Evolutionary conservation across 257 asterid species (phyloP), one percentile per base, ranked within the genome.

Genomic region (Lithospermum erythrorhizon): DNA sequence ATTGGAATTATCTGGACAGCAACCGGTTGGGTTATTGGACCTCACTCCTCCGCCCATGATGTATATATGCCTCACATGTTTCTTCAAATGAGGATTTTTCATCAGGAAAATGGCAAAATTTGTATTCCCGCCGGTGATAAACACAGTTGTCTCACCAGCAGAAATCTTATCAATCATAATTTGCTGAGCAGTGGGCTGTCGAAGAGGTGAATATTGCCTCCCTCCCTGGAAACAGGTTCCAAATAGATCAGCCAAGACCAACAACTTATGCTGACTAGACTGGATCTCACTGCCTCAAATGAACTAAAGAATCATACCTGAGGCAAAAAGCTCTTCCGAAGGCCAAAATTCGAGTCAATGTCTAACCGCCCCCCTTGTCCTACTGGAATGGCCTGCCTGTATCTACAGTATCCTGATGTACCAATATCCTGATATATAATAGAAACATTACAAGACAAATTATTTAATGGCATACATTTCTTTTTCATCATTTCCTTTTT

Each of bases 11-110:
- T 64, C 59, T 0, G 90, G 90, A 55, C 94, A 86, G 66, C 95
- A 86, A 22, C 94, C 90, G 4, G 90, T 83, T 6, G 90, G 94
- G 68, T 86, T 86, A 58, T 59, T 59, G 20, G 95, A 72, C 65
- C 90, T 74, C 63, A 90, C 83, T 32, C 85, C 87, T 56, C 97
- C 97, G 6, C 96, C 97, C 97, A 87, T 83, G 37, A 85, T 65
- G 67, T 87, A 90, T 57, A 90, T 72, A 24, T 90, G 97, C 72
- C 77, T 41, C 21, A 90, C 65, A 32, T 90, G 80, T 45, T 73
- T 83, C 84, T 83, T 87, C 75, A 87, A 68, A 74, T 81, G 78
- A 13, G 94, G 96, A 71, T 90, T 87, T 4, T 63, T 78, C 90
- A 90, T 75, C 2, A 90, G 75, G 62, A 90, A 90, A 23, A 83